Base-by-base conservation (phyloP, 2,329 filamentous ascomycete species). In the Furcasterigmium sp. region DNA sequence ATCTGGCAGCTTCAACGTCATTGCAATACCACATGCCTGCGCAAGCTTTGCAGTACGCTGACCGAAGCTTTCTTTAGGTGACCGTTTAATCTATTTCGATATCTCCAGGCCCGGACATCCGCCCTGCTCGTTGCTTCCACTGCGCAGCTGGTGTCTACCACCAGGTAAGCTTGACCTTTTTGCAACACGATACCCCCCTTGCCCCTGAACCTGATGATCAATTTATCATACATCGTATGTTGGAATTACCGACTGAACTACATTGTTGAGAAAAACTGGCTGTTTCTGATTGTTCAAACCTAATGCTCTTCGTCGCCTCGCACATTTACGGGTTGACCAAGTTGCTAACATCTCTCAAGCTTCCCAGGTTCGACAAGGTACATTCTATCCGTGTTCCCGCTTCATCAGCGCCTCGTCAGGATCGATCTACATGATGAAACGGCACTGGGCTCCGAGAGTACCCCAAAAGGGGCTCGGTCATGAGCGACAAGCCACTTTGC, bases 191-290 rank as follows among this genome's bases (percentile, higher is more conserved):
- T 32, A 18, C 37, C 6, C 25, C 14, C 37, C 25, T 46, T 19
- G 20, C 18, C 23, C 20, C 34, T 39, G 56, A 57, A 55, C 47
- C 50, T 65, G 62, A 67, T 88, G 84, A 85, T 76, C 75, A 71
- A 78, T 78, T 82, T 86, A 66, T 63, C 70, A 75, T 76, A 73
- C 69, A 74, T 75, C 69, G 75, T 76, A 78, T 77, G 78, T 89
- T 91, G 87, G 87, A 91, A 93, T 94, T 94, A 94, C 88, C 88
- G 88, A 82, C 88, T 81, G 86, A 94, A 78, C 72, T 66, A 70
- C 73, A 63, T 78, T 87, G 87, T 86, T 73, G 87, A 88, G 75
- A 90, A 75, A 67, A 82, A 84, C 80, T 87, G 87, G 87, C 87
- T 90, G 79, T 85, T 76, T 79, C 87, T 91, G 87, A 91, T 79